Conservation (phyloP, 2,329 filamentous ascomycete genomes). For the Fusarium sp. region DNA sequence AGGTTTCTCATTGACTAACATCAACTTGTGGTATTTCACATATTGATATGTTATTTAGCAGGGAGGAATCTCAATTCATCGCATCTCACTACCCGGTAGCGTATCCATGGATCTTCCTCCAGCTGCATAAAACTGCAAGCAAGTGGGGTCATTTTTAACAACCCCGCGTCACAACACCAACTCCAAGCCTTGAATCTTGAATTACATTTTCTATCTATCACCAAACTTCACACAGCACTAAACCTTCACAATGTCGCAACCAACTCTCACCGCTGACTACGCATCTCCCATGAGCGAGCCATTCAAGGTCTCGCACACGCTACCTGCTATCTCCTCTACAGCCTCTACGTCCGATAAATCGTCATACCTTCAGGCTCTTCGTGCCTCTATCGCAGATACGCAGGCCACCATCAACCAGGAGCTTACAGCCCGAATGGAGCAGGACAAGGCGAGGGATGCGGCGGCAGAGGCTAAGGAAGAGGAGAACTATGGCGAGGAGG, state of each 20-base stretch:
- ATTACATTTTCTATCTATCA: slow-evolving; percentile 2
- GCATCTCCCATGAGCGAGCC: slow-evolving; percentile 62
- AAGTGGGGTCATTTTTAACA: slow-evolving; percentile 31
- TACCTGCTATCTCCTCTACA: slow-evolving; percentile 54
- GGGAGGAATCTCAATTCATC: background rate
- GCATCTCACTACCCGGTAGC: background rate
- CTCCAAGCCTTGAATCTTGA: slow-evolving; percentile 15
- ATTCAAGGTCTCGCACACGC: slow-evolving; percentile 59
- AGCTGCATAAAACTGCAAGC: slow-evolving; percentile 1
- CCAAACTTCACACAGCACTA: slow-evolving; percentile 1
- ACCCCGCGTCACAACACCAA: slow-evolving; percentile 42
- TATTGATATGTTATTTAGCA: background rate
- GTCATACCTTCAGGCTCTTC: slow-evolving; percentile 70
- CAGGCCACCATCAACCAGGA: slow-evolving; percentile 78
- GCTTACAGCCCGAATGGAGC: slow-evolving; percentile 80
- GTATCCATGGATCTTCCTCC: slow-evolving; percentile 12
- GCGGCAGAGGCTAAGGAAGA: slow-evolving; percentile 73
- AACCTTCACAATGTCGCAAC: slow-evolving; percentile 32
- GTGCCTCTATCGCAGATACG: slow-evolving; percentile 67
- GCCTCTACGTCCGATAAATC: slow-evolving; percentile 64
- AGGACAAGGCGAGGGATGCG: slow-evolving; percentile 70
- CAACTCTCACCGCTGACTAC: slow-evolving; percentile 62
- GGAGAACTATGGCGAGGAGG: slow-evolving; percentile 88
- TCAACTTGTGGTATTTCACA: background rate
- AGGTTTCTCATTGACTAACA: background rate